Base-by-base conservation (phyloP, 2,329 filamentous ascomycete genomes). In the Trichoderma arundinaceum region DNA sequence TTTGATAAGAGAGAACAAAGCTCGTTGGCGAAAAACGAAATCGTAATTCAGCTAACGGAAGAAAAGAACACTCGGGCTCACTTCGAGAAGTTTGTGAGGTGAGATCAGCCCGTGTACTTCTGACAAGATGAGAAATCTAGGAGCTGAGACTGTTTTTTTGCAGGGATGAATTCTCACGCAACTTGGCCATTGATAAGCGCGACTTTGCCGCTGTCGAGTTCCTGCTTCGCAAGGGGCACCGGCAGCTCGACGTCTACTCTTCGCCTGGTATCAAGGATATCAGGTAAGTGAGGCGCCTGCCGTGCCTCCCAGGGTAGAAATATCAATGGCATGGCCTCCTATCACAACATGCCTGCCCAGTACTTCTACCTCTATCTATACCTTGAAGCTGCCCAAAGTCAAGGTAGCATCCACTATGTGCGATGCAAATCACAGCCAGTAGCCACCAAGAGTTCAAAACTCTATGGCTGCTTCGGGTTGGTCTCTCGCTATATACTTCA, bases 141-240 rank as follows among this genome's bases (percentile, higher is more conserved):
- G 19, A n/a, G n/a, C 58, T 62, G 38, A 54, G 15, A 7, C 7
- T 12, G 22, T 28, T 6, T 22, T 28, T 8, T 39, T 17, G 8
- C 35, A 94, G 92, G 70, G 77, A 82, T 33, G 92, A 97, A 74
- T 98, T 99, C 74, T 82, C 88, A 44, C 91, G 90, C 74, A 84
- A 91, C 73, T 74, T 87, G 12, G 74, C 77, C 8, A 77, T 96
- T 64, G 89, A 91, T 76, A 95, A 92, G 78, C 92, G 92, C 71
- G 92, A 97, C 74, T 97, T 97, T 77, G 83, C 84, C 15, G 89
- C 92, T 6, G 90, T 97, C 65, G 94, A 97, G 77, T 95, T 92
- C 76, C 81, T 96, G 39, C 75, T 97, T 59, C 86, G 94, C 67
- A 94, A 92, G 76, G 94, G 94, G 22, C 84, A 86, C 46, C 86